These are phyloP conservation scores for Neocucurbitaria cava DNA, from an alignment of 2,329 filamentous ascomycete species.

Conservation along the genomic window DNA sequence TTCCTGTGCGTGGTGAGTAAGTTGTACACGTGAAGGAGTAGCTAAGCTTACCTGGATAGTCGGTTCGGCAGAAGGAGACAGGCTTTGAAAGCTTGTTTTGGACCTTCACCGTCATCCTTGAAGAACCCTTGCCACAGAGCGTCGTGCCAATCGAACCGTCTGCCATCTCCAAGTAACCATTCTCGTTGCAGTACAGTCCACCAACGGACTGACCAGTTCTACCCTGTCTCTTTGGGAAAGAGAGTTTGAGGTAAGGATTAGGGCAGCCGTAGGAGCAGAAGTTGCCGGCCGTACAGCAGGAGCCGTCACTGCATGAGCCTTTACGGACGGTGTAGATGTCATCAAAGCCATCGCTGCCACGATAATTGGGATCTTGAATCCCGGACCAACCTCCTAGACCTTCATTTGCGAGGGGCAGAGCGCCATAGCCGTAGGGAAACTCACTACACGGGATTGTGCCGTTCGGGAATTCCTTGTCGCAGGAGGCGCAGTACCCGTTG, in stretches of 20 bases:
- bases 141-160: slow-evolving; percentile 61
- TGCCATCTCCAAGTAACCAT: slow-evolving; percentile 78
- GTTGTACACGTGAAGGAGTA: too few relatives aligned
- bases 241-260: slow-evolving; percentile 88
- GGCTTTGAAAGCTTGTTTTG: slow-evolving; percentile 73
- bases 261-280: slow-evolving; percentile 96
- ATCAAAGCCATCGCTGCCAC: slow-evolving; percentile 51
- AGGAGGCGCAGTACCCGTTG: slow-evolving; percentile 52
- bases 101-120: slow-evolving; percentile 69
- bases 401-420: slow-evolving; percentile 73
- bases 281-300: slow-evolving; percentile 64
- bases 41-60: slow-evolving; percentile 77
- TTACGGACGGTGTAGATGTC: slow-evolving; percentile 72
- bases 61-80: slow-evolving; percentile 87
- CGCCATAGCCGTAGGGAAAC: slow-evolving; percentile 85
- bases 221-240: slow-evolving; percentile 85
- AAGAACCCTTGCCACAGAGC: slow-evolving; percentile 77
- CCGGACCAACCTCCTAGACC: slow-evolving; percentile 78
- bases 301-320: slow-evolving; percentile 61
- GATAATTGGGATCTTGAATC: slow-evolving; percentile 65
- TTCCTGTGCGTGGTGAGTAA: slow-evolving; percentile 54
- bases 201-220: slow-evolving; percentile 83
- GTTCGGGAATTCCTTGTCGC: slow-evolving; percentile 76
- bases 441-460: slow-evolving; percentile 72
- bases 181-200: slow-evolving; percentile 80